Base-by-base conservation (phyloP, 441 rosid species). In the Capsella rubella region DNA sequence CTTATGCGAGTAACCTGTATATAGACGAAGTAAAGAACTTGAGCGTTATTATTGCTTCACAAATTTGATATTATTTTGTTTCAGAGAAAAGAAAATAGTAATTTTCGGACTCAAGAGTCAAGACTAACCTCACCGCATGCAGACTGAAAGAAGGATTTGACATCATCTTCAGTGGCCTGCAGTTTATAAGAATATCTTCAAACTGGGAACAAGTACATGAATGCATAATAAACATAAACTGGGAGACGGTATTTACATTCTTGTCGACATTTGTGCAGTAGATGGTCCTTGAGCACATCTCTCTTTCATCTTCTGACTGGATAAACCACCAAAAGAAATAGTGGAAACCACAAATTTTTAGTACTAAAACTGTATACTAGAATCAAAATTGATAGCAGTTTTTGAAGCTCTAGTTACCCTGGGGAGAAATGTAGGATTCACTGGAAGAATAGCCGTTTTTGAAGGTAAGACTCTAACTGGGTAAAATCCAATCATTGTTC, bases 361-460 rank as follows among this genome's bases (percentile, higher is more conserved):
- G 32, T 4, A 12, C 0, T 9, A 78, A 56, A 56, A 66, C 15
- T 32, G 6, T 55, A 57, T 37, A 66, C 74, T 59, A 59, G 8
- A 39, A 45, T 32, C 37, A 14, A 47, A 32, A 40, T 0, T 58
- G 21, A 54, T 6, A 6, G 62, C 66, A 18, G 39, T 35, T 1
- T 28, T 32, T 32, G 28, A 58, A 59, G 42, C 25, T 37, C 2
- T 55, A 25, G 35, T 25, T 81, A 88, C 93, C 89, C 88, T 83
- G 31, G 90, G 90, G 67, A 88, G 93, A 81, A 76, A 88, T 49
- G 78, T 87, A 16, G 93, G 93, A 81, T 88, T 88, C 81, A 88
- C 93, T 16, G 90, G 93, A 78, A 88, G 93, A 64, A 88, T 88
- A 54, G 93, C 90, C 57, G 93, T 87, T 79, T 87, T 88, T n/a